These are phyloP conservation scores for Pestalotiopsis sp. DNA, from an alignment of 2,329 filamentous ascomycete species.

Conservation along the genomic window DNA sequence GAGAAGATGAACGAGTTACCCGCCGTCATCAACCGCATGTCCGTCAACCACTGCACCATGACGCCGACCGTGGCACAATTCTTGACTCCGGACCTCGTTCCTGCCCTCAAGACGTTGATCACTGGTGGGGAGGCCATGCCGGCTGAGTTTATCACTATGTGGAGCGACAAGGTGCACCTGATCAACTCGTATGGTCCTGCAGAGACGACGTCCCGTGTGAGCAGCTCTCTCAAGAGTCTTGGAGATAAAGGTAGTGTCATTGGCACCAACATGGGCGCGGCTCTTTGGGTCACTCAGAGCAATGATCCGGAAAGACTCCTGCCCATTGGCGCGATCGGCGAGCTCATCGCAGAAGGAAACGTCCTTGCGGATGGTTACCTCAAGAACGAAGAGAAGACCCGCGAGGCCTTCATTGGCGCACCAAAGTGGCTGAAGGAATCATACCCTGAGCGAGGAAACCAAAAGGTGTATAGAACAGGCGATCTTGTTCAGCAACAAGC, in stretches of 20 bases:
- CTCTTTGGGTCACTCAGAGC: slow-evolving; percentile 14
- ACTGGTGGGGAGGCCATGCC: slow-evolving; percentile 2
- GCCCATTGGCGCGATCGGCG: slow-evolving; percentile 19
- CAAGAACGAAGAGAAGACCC: slow-evolving; percentile 22
- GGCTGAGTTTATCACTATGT: slow-evolving; percentile 3
- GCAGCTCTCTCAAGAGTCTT: not conserved
- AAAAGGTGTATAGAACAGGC: slow-evolving; percentile 16
- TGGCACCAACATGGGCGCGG: slow-evolving; percentile 2
- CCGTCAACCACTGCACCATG: not conserved
- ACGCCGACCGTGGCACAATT: slow-evolving; percentile 7
- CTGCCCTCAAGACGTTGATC: slow-evolving; percentile 1
- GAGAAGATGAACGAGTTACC: not conserved
- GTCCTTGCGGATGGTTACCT: slow-evolving; percentile 33
- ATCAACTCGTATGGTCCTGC: slow-evolving; percentile 11
- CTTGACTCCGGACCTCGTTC: not conserved
- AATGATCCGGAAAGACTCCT: slow-evolving; percentile 13
- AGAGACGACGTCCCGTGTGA: not conserved
- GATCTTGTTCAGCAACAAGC: slow-evolving; percentile 9
- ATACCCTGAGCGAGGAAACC: not conserved
- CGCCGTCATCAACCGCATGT: not conserved
- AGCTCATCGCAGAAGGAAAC: slow-evolving; percentile 19
- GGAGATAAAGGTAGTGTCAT: slow-evolving; percentile 1
- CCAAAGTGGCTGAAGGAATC: slow-evolving; percentile 9
- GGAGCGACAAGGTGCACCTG: slow-evolving; percentile 4
- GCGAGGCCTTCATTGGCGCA: slow-evolving; percentile 25